These are phyloP conservation scores for Phytopythium montanum DNA, from an alignment of 352 stramenopile species.

Conservation along the genomic window DNA sequence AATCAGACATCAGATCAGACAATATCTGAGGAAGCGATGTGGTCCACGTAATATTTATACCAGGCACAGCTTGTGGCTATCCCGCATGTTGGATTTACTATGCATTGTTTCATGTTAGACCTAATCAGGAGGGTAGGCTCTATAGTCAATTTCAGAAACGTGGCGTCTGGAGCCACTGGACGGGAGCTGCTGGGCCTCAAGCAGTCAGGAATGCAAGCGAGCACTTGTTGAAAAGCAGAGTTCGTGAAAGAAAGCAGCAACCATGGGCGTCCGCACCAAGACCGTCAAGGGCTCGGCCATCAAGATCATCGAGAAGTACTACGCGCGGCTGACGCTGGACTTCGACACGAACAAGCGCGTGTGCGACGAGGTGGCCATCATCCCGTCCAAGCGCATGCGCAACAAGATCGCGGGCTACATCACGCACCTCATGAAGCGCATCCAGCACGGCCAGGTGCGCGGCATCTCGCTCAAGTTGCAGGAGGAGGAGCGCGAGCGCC, in stretches of 20 bases:
- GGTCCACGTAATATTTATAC: conserved; percentile 6
- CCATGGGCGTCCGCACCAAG: conserved; percentile 99
- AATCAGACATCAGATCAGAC: background rate
- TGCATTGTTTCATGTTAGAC: background rate
- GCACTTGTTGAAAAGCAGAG: conserved; percentile 34
- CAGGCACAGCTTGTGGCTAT: background rate
- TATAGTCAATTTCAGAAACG: background rate
- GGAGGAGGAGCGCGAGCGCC: conserved; percentile 99
- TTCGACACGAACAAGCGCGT: conserved; percentile 99
- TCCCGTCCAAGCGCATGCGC: conserved; percentile 99
- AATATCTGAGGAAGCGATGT: conserved; percentile 18
- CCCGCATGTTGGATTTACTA: conserved; percentile 22
- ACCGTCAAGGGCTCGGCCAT: conserved; percentile 99
- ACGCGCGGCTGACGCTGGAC: conserved; percentile 98
- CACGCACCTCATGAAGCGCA: conserved; percentile 99
- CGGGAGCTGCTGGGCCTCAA: conserved; percentile 1
- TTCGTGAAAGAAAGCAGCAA: conserved; percentile 40
- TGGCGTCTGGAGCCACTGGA: background rate
- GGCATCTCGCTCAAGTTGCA: conserved; percentile 99
- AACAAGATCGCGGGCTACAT: conserved; percentile 99
- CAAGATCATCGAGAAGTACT: conserved; percentile 99
- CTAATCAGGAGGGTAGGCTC: background rate
- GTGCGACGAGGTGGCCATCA: conserved; percentile 97
- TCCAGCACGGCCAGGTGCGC: conserved; percentile 98
- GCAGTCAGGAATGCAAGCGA: conserved; percentile 12